Percentiles rank a stretch among this genome's conserved stretches.
These are phyloP conservation scores for Aurifilum marmelostoma DNA, from an alignment of 2,329 filamentous ascomycete species.

Conservation along the genomic window DNA sequence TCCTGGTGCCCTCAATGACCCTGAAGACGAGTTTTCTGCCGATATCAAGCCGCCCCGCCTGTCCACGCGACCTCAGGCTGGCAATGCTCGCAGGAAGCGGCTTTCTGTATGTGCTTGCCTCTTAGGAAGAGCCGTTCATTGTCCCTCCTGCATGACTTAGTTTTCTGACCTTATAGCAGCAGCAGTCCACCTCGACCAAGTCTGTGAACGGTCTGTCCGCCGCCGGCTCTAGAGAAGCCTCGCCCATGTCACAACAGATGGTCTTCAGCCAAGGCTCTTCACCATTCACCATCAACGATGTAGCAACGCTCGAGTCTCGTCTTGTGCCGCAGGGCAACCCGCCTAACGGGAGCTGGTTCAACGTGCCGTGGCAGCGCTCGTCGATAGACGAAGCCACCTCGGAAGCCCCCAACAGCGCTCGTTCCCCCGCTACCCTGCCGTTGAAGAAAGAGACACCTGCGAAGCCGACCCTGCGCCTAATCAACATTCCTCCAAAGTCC, in stretches of 20 bases:
- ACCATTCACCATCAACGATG: slow-evolving; percentile 52
- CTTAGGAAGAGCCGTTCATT: not conserved
- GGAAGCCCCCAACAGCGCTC: slow-evolving; percentile 23
- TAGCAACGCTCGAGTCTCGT: slow-evolving; percentile 44
- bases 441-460: slow-evolving; percentile 30
- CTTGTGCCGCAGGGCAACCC: slow-evolving; percentile 12
- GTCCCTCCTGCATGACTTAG: not conserved
- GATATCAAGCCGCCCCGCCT: slow-evolving; percentile 24
- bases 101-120: slow-evolving; percentile 44
- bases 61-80: slow-evolving; percentile 19
- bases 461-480: slow-evolving; percentile 50
- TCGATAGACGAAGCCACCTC: slow-evolving; percentile 13
- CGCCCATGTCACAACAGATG: slow-evolving; percentile 54
- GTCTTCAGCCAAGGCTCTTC: slow-evolving; percentile 57
- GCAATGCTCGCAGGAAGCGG: slow-evolving; percentile 42
- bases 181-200: slow-evolving; percentile 57
- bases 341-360: slow-evolving; percentile 32
- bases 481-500: slow-evolving; percentile 75
- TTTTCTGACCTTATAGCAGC: slow-evolving; percentile 34
- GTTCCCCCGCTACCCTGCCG: not conserved
- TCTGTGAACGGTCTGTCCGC: slow-evolving; percentile 54
- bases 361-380: slow-evolving; percentile 41
- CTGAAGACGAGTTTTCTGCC: slow-evolving; percentile 30
- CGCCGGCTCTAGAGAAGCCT: slow-evolving; percentile 55
- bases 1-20: slow-evolving; percentile 34